phyloP scores from a whole-genome alignment of 2,329 filamentous ascomycete species.

The Colletotrichum shisoi region DNA sequence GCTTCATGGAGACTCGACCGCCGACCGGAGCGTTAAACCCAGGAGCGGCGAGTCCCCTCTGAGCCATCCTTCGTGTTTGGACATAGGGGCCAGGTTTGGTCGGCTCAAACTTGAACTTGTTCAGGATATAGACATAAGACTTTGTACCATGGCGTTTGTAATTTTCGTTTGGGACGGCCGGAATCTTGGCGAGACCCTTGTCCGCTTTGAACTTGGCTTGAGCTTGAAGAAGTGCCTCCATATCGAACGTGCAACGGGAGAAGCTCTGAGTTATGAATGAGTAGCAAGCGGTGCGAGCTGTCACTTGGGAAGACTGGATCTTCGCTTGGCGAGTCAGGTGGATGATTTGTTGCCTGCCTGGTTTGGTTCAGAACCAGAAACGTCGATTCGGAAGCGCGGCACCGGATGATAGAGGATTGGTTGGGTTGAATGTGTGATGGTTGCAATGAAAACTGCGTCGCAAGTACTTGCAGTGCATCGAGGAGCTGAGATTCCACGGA shows the following conservation, averaged over 20 bases:
- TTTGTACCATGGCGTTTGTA: constrained; percentile 35
- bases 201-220: constrained; percentile 36
- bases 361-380: neutral
- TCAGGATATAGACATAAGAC: constrained; percentile 34
- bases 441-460: constrained; percentile 4
- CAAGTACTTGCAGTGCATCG: constrained; percentile 10
- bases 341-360: constrained; percentile 9
- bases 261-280: neutral
- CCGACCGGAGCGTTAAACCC: constrained; percentile 30
- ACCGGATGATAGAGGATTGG: constrained; percentile 3
- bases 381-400: constrained; percentile 17
- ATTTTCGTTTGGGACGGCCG: constrained; percentile 20
- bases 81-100: constrained; percentile 35
- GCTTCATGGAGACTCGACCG: constrained; percentile 33
- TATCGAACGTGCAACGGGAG: neutral
- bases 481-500: constrained; percentile 17
- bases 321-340: neutral
- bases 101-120: constrained; percentile 37
- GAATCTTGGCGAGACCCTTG: constrained; percentile 28
- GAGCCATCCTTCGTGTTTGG: constrained; percentile 32
- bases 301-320: neutral
- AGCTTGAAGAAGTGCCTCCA: constrained; percentile 26
- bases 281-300: neutral
- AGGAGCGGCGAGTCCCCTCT: constrained; percentile 35
- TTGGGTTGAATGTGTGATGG: constrained; percentile 18